A percentile compares a stretch with the other conserved stretches of the same genome.
These are phyloP conservation scores for Candida namnaoensis DNA, from an alignment of 805 yeast species.

Conservation along the genomic window DNA sequence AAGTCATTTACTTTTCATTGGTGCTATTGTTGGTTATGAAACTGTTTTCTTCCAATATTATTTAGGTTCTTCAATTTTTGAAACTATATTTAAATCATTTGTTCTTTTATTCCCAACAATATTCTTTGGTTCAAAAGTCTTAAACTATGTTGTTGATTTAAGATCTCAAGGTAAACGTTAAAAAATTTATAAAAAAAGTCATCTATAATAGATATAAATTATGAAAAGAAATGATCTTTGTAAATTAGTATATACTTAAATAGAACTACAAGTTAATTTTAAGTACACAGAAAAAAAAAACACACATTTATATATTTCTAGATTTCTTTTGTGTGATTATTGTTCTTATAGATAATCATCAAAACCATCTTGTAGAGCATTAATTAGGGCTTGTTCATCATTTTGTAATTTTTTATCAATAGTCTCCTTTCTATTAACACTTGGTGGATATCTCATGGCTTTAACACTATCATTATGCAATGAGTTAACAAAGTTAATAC, in stretches of 20 bases:
- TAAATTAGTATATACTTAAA: background rate
- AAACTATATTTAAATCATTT: conserved; percentile 10
- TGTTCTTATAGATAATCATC: conserved; percentile 11
- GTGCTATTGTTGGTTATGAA: conserved; percentile 12
- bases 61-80: conserved; percentile 14
- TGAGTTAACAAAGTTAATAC: conserved; percentile 86
- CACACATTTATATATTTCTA: too few species aligned
- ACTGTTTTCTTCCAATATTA: conserved; percentile 17
- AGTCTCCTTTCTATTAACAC: conserved; percentile 13
- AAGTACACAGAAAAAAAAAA: too few species aligned
- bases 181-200: background rate
- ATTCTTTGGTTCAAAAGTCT: conserved; percentile 19
- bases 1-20: conserved; percentile 10
- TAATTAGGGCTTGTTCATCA: conserved; percentile 17
- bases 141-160: conserved; percentile 16
- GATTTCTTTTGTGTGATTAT: too few species aligned
- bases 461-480: conserved; percentile 88
- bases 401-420: conserved; percentile 5
- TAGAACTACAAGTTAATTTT: too few species aligned
- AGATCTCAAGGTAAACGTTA: conserved; percentile 20
- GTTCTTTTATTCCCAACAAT: conserved; percentile 15
- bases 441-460: conserved; percentile 84
- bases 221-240: background rate
- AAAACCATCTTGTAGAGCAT: conserved; percentile 17
- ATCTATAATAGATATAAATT: background rate